Evolutionary conservation across 805 yeast genomes (phyloP).

Genomic region (Cyberlindnera lachancei): DNA sequence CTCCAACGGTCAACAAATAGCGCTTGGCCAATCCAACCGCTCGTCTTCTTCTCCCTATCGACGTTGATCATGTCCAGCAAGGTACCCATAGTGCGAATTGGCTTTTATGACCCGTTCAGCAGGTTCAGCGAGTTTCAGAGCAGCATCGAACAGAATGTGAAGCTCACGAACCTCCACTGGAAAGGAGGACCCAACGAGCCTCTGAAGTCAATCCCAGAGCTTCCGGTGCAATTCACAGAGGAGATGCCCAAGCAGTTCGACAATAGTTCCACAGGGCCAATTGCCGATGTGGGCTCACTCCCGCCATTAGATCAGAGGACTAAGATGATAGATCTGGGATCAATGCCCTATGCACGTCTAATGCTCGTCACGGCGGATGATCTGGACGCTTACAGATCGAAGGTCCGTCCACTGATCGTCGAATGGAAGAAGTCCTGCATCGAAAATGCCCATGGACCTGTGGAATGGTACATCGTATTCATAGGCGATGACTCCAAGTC

Average conservation of each 20-base stretch:
- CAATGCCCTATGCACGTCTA: conserved; percentile 49
- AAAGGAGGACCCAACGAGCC: conserved; percentile 41
- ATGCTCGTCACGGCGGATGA: conserved; percentile 62
- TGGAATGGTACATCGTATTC: conserved; percentile 58
- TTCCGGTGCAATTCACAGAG: conserved; percentile 48
- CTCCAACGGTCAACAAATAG: no score
- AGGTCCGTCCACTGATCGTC: conserved; percentile 71
- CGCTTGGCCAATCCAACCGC: no score
- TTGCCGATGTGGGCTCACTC: neutral
- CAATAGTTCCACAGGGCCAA: conserved; percentile 5
- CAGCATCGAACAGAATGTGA: conserved; percentile 39
- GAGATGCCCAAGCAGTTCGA: conserved; percentile 40
- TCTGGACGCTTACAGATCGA: conserved; percentile 68
- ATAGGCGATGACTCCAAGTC: conserved; percentile 34
- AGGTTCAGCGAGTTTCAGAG: conserved; percentile 39
- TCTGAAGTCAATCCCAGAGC: conserved; percentile 52
- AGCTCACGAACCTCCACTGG: conserved; percentile 69
- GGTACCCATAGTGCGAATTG: conserved; percentile 29
- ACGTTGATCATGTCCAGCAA: no score
- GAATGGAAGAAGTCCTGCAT: conserved; percentile 62
- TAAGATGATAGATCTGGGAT: conserved; percentile 5
- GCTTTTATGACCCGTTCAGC: conserved; percentile 72
- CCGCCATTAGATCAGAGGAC: neutral
- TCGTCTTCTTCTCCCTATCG: no score
- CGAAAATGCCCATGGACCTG: conserved; percentile 33